A percentile compares a stretch with the other conserved stretches of the same genome.
These are phyloP conservation scores for Fagopyrum tataricum DNA, from an alignment of 148 eudicot species.

Conservation along the genomic window DNA sequence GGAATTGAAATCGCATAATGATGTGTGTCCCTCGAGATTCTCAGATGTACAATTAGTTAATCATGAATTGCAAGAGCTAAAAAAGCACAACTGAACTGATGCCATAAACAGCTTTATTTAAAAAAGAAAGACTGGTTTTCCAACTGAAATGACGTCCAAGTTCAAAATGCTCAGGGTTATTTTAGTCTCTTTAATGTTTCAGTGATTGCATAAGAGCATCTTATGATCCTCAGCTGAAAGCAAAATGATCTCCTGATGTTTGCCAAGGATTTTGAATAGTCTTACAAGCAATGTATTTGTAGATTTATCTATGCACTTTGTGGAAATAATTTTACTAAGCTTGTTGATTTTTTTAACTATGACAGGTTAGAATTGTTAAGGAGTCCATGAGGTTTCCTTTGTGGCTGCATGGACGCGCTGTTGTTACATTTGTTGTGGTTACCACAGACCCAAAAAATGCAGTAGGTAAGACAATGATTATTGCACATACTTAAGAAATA, in stretches of 20 bases:
- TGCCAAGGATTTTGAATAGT: constrained; percentile 2
- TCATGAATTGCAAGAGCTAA: not conserved
- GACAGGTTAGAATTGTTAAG: constrained; percentile 73
- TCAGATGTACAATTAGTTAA: not conserved
- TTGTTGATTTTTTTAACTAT: not conserved
- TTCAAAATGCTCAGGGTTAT: not conserved
- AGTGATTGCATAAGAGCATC: not conserved
- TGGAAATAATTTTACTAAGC: not conserved
- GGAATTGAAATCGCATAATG: not conserved
- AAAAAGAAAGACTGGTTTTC: not conserved
- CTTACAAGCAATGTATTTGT: not conserved
- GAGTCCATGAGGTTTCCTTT: constrained; percentile 80
- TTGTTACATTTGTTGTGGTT: constrained; percentile 64
- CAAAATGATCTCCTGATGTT: not conserved
- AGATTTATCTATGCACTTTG: not conserved
- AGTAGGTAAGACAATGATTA: constrained; percentile 41
- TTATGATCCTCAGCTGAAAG: constrained; percentile 1
- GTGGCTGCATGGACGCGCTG: constrained; percentile 90
- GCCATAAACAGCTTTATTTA: not conserved
- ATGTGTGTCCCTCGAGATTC: not conserved
- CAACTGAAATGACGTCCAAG: not conserved
- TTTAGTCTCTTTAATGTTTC: not conserved
- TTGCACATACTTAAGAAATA: not conserved
- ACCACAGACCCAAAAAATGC: constrained; percentile 59
- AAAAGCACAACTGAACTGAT: not conserved